phyloP scores from a whole-genome alignment of 2,329 filamentous ascomycete genomes.

The Rugonectria rugulosa region DNA sequence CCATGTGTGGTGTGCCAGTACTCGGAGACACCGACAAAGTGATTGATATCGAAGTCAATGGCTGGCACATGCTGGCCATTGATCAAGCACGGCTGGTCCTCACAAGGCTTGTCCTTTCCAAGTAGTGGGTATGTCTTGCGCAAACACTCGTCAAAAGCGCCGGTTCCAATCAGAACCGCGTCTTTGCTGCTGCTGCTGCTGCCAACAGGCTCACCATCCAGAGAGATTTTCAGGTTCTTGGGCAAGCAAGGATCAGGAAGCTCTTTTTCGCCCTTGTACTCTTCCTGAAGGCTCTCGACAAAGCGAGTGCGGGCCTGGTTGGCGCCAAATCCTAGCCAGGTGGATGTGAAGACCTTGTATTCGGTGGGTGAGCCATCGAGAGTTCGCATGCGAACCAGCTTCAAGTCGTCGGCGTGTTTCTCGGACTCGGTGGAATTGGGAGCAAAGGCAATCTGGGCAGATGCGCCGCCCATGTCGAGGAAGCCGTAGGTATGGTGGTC shows the following conservation, averaged over 20 bases:
- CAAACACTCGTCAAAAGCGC: slow-evolving; percentile 85
- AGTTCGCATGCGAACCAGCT: slow-evolving; percentile 82
- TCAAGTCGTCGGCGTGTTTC: slow-evolving; percentile 90
- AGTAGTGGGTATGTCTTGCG: slow-evolving; percentile 83
- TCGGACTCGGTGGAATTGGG: slow-evolving; percentile 90
- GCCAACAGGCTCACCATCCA: slow-evolving; percentile 69
- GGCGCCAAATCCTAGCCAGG: slow-evolving; percentile 97
- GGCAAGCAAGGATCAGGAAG: slow-evolving; percentile 93
- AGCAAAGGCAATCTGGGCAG: slow-evolving; percentile 96
- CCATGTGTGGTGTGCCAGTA: slow-evolving; percentile 99
- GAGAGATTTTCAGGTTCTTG: slow-evolving; percentile 73
- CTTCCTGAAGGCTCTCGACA: slow-evolving; percentile 75
- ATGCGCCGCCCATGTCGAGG: slow-evolving; percentile 97
- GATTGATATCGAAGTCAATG: slow-evolving; percentile 96
- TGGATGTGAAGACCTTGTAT: slow-evolving; percentile 92
- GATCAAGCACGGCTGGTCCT: slow-evolving; percentile 84
- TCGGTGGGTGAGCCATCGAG: slow-evolving; percentile 80
- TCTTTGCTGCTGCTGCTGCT: slow-evolving; percentile 47
- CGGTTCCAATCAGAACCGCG: slow-evolving; percentile 78
- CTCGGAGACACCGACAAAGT: slow-evolving; percentile 96
- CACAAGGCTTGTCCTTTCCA: slow-evolving; percentile 86
- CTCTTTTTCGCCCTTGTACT: slow-evolving; percentile 68
- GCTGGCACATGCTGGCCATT: slow-evolving; percentile 92
- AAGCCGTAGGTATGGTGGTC: slow-evolving; percentile 96
- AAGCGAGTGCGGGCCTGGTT: slow-evolving; percentile 90